These are phyloP conservation scores for Ceratobasidium sp. DNA, from an alignment of 1,284 basidiomycete genomes.

Conservation along the genomic window DNA sequence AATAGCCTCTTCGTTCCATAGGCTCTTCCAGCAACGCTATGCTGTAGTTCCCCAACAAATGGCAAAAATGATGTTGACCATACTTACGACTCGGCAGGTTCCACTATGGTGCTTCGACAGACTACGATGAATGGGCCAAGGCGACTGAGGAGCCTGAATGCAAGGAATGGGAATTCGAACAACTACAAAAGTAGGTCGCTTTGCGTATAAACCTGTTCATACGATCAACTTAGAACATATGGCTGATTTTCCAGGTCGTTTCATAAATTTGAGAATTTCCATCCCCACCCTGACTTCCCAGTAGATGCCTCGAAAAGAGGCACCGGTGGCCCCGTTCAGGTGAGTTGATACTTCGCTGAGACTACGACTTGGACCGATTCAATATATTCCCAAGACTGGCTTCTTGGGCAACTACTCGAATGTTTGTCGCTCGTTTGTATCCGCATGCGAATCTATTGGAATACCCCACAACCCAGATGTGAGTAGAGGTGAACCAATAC, in stretches of 20 bases:
- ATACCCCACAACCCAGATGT: slow-evolving; percentile 32
- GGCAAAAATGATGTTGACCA: slow-evolving; percentile 33
- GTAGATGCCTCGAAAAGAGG: slow-evolving; percentile 28
- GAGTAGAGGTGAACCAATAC: neutral
- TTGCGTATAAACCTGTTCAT: neutral
- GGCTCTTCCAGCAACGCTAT: slow-evolving; percentile 71
- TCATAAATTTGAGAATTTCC: slow-evolving; percentile 61
- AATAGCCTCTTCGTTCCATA: slow-evolving; percentile 47
- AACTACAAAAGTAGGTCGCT: slow-evolving; percentile 57
- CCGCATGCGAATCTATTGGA: slow-evolving; percentile 27
- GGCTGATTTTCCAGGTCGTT: slow-evolving; percentile 59
- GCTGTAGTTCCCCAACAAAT: slow-evolving; percentile 55
- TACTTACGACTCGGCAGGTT: slow-evolving; percentile 44
- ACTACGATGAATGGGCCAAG: slow-evolving; percentile 65
- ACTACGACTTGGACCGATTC: slow-evolving; percentile 21
- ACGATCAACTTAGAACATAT: slow-evolving; percentile 24
- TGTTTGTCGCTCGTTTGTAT: slow-evolving; percentile 18
- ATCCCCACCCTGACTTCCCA: slow-evolving; percentile 24
- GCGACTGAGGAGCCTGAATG: slow-evolving; percentile 59
- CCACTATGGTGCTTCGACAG: slow-evolving; percentile 56
- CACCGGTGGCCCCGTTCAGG: slow-evolving; percentile 22
- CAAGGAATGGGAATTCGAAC: slow-evolving; percentile 66
- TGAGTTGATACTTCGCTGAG: neutral
- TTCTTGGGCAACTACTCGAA: slow-evolving; percentile 20
- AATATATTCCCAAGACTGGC: slow-evolving; percentile 16